Evolutionary conservation across 2,329 filamentous ascomycete genomes (phyloP).

Genomic region (Fusarium sp.): DNA sequence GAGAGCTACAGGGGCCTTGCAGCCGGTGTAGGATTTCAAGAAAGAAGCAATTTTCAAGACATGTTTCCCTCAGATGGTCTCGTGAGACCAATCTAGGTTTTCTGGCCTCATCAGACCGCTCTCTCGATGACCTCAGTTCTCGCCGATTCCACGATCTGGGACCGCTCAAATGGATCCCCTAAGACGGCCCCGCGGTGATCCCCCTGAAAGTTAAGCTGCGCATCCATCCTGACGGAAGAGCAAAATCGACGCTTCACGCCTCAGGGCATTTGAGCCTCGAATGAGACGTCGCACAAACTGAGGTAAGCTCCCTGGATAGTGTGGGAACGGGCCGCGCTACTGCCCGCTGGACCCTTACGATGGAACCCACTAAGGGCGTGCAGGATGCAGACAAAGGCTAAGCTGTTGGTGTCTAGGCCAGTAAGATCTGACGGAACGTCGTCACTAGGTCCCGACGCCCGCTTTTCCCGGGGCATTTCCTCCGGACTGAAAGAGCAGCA

Average conservation of each 20-base stretch:
- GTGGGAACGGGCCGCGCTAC: conserved; percentile 27
- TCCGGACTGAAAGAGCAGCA: conserved; percentile 9
- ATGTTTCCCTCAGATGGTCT: conserved; percentile 1
- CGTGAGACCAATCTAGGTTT: background rate
- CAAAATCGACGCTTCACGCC: conserved; percentile 13
- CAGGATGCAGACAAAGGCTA: background rate
- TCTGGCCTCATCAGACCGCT: background rate
- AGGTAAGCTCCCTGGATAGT: conserved; percentile 13
- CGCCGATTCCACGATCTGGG: background rate
- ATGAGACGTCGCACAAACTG: conserved; percentile 16
- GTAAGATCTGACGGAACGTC: background rate
- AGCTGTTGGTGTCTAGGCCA: background rate
- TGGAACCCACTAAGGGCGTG: conserved; percentile 20
- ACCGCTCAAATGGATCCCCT: background rate
- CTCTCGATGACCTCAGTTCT: conserved; percentile 1
- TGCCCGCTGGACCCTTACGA: conserved; percentile 30
- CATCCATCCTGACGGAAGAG: conserved; percentile 15
- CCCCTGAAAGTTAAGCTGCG: conserved; percentile 25
- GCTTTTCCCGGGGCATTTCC: conserved; percentile 27
- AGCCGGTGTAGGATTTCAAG: background rate
- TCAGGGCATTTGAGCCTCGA: conserved; percentile 1
- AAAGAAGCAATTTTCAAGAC: conserved; percentile 4
- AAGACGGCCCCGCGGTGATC: conserved; percentile 18
- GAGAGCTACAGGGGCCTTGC: background rate
- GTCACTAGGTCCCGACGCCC: background rate